Percentiles rank a stretch among this genome's conserved stretches.
Evolutionary conservation across 2,329 filamentous ascomycete genomes (phyloP).

Genomic region (Diaporthe vexans): DNA sequence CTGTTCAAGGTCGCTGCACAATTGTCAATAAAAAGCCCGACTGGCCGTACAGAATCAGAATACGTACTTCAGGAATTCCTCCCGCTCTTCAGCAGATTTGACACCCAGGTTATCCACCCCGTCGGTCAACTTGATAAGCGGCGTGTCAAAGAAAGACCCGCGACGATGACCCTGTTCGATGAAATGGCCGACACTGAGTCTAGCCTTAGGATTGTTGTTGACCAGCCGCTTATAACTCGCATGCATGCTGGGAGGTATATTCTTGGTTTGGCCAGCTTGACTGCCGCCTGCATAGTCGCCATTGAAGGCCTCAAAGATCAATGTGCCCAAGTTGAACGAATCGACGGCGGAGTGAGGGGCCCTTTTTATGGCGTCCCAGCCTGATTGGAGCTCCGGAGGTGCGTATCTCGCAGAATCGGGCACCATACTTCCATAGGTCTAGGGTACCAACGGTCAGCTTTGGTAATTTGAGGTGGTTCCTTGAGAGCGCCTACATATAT

Average conservation of each 20-base stretch:
- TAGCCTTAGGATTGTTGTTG: constrained; percentile 89
- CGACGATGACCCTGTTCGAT: constrained; percentile 87
- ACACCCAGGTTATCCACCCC: constrained; percentile 93
- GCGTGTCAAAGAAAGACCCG: constrained; percentile 92
- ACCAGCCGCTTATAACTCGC: constrained; percentile 90
- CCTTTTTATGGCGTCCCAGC: constrained; percentile 93
- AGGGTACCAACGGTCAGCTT: constrained; percentile 40
- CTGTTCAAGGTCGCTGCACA: constrained; percentile 78
- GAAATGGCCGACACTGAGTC: constrained; percentile 87
- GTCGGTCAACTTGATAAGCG: constrained; percentile 91
- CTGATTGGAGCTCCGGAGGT: constrained; percentile 87
- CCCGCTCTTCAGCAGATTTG: constrained; percentile 86
- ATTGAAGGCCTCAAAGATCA: constrained; percentile 94
- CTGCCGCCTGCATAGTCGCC: constrained; percentile 82
- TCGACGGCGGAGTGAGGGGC: constrained; percentile 86
- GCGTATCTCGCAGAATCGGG: constrained; percentile 89
- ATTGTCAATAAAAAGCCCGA: constrained; percentile 52
- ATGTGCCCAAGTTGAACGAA: constrained; percentile 85
- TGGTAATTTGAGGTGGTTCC: not conserved
- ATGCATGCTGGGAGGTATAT: constrained; percentile 89
- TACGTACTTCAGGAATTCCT: constrained; percentile 80
- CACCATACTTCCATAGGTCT: constrained; percentile 89
- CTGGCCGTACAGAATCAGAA: constrained; percentile 37
- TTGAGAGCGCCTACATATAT: constrained; percentile 76
- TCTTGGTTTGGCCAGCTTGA: constrained; percentile 87